Evolutionary conservation across 2,329 filamentous ascomycete genomes (phyloP).

Genomic region (Cercospora janseana): DNA sequence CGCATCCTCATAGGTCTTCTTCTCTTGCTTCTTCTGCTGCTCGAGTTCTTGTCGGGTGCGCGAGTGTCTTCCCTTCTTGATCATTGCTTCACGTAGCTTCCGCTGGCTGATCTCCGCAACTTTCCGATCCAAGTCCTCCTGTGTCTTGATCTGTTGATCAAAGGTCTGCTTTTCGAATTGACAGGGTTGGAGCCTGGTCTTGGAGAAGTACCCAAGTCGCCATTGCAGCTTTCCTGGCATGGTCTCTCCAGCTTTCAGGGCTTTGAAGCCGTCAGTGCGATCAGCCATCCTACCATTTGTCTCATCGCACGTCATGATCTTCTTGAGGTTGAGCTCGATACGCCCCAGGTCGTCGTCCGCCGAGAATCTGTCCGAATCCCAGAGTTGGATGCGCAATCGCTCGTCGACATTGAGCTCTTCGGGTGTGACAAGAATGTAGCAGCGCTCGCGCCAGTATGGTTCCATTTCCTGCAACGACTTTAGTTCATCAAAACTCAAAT

Average conservation of each 20-base stretch:
- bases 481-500: neutral
- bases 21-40: conserved; percentile 67
- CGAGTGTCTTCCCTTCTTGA: conserved; percentile 50
- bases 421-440: conserved; percentile 65
- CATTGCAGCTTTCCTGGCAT: conserved; percentile 69
- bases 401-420: conserved; percentile 68
- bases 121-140: conserved; percentile 59
- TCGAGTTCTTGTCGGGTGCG: conserved; percentile 54
- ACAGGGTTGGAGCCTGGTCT: conserved; percentile 60
- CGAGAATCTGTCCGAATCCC: conserved; percentile 71
- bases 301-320: conserved; percentile 59
- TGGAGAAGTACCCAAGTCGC: conserved; percentile 70
- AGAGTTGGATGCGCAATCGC: conserved; percentile 66
- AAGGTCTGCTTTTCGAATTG: conserved; percentile 63
- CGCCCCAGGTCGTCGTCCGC: conserved; percentile 73
- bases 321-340: conserved; percentile 66
- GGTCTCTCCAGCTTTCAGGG: conserved; percentile 62
- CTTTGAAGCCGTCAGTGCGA: conserved; percentile 63
- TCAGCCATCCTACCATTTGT: conserved; percentile 63
- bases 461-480: conserved; percentile 54
- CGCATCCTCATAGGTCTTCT: conserved; percentile 56
- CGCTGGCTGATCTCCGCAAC: conserved; percentile 55
- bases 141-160: conserved; percentile 56
- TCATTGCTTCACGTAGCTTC: conserved; percentile 65
- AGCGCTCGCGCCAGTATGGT: conserved; percentile 69